Percentiles rank a stretch among this genome's conserved stretches.
phyloP scores from a whole-genome alignment of 345 rosid species.

The Salix dunnii region DNA sequence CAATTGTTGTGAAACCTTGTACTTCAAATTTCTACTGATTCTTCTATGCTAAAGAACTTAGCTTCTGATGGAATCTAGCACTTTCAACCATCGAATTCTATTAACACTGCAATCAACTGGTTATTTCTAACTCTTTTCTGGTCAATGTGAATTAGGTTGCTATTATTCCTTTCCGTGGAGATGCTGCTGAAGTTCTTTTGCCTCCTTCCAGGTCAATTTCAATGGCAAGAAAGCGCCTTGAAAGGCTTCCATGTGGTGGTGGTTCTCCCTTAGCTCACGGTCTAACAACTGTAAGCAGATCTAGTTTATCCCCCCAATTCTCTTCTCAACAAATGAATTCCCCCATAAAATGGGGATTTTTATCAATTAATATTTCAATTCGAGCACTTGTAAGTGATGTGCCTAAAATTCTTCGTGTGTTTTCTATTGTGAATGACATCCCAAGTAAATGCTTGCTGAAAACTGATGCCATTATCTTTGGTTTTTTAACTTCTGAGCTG shows the following conservation, averaged over 20 bases:
- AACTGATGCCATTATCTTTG: neutral
- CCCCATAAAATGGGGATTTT: no score
- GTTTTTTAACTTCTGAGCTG: no score
- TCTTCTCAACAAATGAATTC: neutral
- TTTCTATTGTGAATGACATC: neutral
- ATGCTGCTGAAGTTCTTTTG: conserved; percentile 87
- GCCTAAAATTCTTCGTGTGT: neutral
- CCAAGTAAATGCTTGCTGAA: neutral
- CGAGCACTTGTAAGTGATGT: neutral
- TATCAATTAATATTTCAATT: neutral
- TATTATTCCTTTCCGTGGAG: conserved; percentile 95
- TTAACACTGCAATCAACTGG: no score
- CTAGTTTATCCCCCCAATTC: neutral
- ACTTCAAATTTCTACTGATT: neutral
- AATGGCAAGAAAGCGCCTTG: conserved; percentile 97
- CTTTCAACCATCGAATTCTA: neutral
- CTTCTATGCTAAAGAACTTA: neutral
- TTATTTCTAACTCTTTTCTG: conserved; percentile 8
- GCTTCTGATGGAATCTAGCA: neutral
- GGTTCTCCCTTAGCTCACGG: conserved; percentile 99
- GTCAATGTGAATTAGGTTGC: conserved; percentile 55
- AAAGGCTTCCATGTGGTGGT: conserved; percentile 98
- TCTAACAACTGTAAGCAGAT: conserved; percentile 69
- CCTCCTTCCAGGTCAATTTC: conserved; percentile 97
- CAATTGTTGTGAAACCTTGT: neutral